Percentiles rank a stretch among this genome's conserved stretches.
Evolutionary conservation across 2,329 filamentous ascomycete species (phyloP).

Genomic region (Davidsoniella neocaledoniae): DNA sequence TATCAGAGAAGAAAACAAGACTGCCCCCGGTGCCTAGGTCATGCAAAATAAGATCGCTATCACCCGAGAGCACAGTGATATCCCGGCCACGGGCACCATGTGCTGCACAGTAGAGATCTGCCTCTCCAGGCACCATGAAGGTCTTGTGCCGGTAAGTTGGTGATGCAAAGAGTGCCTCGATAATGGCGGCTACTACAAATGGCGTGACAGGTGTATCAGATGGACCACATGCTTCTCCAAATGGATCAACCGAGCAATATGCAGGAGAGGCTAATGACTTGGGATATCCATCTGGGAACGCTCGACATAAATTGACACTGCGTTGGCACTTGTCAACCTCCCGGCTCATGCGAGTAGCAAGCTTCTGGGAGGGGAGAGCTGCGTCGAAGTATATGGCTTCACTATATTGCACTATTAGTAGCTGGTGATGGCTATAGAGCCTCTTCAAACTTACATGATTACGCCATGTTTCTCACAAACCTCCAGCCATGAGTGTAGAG

Average conservation of each 20-base stretch:
- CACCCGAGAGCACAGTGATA: constrained; percentile 55
- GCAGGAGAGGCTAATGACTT: constrained; percentile 1
- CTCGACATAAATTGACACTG: constrained; percentile 16
- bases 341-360: constrained; percentile 41
- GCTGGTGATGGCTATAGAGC: not conserved
- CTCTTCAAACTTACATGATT: constrained; percentile 35
- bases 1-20: constrained; percentile 36
- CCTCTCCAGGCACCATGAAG: constrained; percentile 63
- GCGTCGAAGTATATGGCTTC: constrained; percentile 74
- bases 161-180: constrained; percentile 47
- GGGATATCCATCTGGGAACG: constrained; percentile 11
- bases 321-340: constrained; percentile 12
- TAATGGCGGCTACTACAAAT: constrained; percentile 62
- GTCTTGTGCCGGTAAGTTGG: constrained; percentile 25
- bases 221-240: constrained; percentile 21
- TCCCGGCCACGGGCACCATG: constrained; percentile 33
- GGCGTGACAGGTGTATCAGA: constrained; percentile 14
- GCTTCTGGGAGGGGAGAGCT: constrained; percentile 53
- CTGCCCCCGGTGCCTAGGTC: constrained; percentile 51
- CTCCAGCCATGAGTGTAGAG: constrained; percentile 46
- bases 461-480: constrained; percentile 37
- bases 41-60: constrained; percentile 71
- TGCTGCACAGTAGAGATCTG: constrained; percentile 63
- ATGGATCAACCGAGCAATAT: constrained; percentile 11
- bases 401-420: constrained; percentile 22